These are phyloP conservation scores for Aspergillus sp. DNA, from an alignment of 2,329 filamentous ascomycete genomes.

Conservation along the genomic window DNA sequence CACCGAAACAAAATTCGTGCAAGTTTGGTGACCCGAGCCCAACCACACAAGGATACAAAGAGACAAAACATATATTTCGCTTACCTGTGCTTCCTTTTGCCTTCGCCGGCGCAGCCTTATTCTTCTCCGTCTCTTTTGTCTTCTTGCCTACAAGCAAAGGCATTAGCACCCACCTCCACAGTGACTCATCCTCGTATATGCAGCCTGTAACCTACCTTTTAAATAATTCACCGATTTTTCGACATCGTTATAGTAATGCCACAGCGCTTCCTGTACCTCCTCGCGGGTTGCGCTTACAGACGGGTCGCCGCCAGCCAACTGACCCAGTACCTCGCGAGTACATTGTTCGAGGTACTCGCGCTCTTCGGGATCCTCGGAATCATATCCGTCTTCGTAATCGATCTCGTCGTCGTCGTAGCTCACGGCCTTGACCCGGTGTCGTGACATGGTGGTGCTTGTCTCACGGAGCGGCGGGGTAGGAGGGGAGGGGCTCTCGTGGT, in stretches of 20 bases:
- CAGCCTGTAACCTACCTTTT: conserved; percentile 52
- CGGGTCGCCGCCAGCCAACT: conserved; percentile 60
- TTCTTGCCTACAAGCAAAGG: conserved; percentile 29
- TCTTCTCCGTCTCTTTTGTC: conserved; percentile 36
- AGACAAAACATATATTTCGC: conserved; percentile 19
- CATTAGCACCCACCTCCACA: conserved; percentile 3
- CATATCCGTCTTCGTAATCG: conserved; percentile 41
- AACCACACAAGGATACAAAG: conserved; percentile 24
- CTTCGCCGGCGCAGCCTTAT: conserved; percentile 22
- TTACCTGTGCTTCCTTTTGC: conserved; percentile 28
- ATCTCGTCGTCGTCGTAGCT: conserved; percentile 40
- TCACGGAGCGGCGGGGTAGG: background rate
- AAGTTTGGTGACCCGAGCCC: conserved; percentile 25
- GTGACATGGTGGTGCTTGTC: conserved; percentile 37
- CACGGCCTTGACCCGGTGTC: conserved; percentile 46
- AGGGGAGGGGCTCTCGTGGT: background rate
- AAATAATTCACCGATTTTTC: conserved; percentile 82
- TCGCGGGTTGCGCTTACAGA: conserved; percentile 62
- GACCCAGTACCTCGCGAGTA: conserved; percentile 64
- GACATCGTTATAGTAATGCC: conserved; percentile 95
- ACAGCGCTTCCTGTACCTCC: conserved; percentile 86
- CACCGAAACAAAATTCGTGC: background rate
- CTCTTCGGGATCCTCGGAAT: conserved; percentile 44
- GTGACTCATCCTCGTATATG: background rate
- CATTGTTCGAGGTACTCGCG: conserved; percentile 62